Percentiles rank a stretch among this genome's conserved stretches.
These are phyloP conservation scores for Pyrenopolyporus hunteri DNA, from an alignment of 495 filamentous ascomycete genomes.

Conservation along the genomic window DNA sequence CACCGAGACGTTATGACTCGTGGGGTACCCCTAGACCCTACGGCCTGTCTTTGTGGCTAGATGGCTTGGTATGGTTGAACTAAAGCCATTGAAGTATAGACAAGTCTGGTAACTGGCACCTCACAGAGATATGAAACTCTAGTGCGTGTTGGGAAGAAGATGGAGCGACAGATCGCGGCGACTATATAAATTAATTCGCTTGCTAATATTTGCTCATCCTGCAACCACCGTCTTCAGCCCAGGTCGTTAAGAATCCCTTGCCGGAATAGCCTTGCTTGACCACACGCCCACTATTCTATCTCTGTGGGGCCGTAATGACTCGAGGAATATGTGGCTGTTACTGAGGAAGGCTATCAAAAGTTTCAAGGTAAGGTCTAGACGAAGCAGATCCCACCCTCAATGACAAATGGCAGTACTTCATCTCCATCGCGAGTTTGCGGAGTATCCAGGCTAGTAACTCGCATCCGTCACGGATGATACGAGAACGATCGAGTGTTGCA, in stretches of 20 bases:
- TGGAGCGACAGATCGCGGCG: neutral
- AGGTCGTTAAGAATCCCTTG: slow-evolving; percentile 17
- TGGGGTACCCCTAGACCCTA: slow-evolving; percentile 5
- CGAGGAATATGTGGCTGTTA: neutral
- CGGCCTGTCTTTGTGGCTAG: slow-evolving; percentile 4
- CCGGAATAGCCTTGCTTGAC: too few relatives aligned
- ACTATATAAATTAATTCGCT: too few relatives aligned
- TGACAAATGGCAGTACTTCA: neutral
- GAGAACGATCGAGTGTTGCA: neutral
- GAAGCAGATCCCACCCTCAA: neutral
- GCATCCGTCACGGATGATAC: neutral
- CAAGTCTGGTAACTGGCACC: neutral
- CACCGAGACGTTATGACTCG: slow-evolving; percentile 25
- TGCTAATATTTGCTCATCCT: slow-evolving; percentile 9
- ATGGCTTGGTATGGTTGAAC: neutral
- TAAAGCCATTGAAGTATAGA: neutral
- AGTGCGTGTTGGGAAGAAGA: neutral
- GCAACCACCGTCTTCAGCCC: slow-evolving; percentile 13
- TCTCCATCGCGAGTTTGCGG: slow-evolving; percentile 6
- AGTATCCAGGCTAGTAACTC: neutral
- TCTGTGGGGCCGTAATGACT: slow-evolving; percentile 20
- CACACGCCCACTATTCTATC: neutral
- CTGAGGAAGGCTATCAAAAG: neutral
- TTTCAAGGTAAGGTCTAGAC: neutral
- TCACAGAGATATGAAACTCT: too few relatives aligned